phyloP scores from a whole-genome alignment of 768 basidiomycete genomes.

The Postia placenta region DNA sequence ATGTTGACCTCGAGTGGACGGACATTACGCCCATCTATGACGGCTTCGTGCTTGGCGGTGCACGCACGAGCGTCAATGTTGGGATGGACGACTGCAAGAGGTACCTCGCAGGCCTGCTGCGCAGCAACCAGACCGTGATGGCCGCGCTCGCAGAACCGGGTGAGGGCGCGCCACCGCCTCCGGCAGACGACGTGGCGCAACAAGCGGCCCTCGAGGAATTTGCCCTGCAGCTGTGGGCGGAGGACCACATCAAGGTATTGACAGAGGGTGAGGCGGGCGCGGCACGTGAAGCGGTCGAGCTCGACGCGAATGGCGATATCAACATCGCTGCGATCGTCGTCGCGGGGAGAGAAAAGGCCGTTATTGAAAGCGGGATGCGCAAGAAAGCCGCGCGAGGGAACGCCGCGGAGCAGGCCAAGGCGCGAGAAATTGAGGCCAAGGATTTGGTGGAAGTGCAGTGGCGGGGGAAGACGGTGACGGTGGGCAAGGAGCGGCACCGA shows the following conservation, averaged over 20 bases:
- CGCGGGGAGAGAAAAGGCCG: slow-evolving; percentile 85
- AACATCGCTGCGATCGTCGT: slow-evolving; percentile 89
- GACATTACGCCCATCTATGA: slow-evolving; percentile 79
- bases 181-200: slow-evolving; percentile 39
- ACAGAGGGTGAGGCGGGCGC: slow-evolving; percentile 65
- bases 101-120: slow-evolving; percentile 70
- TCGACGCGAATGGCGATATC: slow-evolving; percentile 72
- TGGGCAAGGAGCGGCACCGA: slow-evolving; percentile 85
- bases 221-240: slow-evolving; percentile 56
- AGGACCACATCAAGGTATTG: slow-evolving; percentile 65
- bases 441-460: slow-evolving; percentile 78
- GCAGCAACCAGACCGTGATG: slow-evolving; percentile 61
- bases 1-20: slow-evolving; percentile 71
- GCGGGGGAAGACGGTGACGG: slow-evolving; percentile 58
- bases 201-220: slow-evolving; percentile 54
- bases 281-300: slow-evolving; percentile 19
- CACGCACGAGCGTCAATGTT: slow-evolving; percentile 50
- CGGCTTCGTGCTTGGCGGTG: slow-evolving; percentile 51
- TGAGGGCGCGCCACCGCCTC: slow-evolving; percentile 36
- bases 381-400: slow-evolving; percentile 68
- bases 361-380: slow-evolving; percentile 82
- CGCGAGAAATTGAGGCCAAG: slow-evolving; percentile 75
- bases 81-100: slow-evolving; percentile 69
- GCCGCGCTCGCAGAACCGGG: slow-evolving; percentile 49
- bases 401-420: slow-evolving; percentile 76